phyloP scores from a whole-genome alignment of 768 basidiomycete species.

The Hygrophorus russula region DNA sequence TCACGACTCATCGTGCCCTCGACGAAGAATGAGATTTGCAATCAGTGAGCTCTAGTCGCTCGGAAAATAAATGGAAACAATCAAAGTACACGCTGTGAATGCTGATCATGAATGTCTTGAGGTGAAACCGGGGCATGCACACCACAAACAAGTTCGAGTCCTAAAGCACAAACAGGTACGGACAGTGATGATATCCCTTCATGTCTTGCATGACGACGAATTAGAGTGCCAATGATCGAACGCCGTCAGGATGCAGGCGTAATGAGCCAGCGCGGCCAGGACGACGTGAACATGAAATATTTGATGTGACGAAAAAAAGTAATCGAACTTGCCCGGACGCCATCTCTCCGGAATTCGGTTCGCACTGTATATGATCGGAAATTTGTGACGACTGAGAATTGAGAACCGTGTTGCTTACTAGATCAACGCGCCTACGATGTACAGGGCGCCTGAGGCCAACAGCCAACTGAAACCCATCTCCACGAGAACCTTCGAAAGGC shows the following conservation, averaged over 20 bases:
- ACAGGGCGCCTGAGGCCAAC: slow-evolving; percentile 55
- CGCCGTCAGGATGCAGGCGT: slow-evolving; percentile 40
- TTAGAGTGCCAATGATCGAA: slow-evolving; percentile 49
- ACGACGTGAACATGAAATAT: slow-evolving; percentile 82
- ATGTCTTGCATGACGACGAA: slow-evolving; percentile 15
- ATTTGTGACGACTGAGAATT: slow-evolving; percentile 12
- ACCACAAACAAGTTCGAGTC: no score
- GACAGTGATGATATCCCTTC: slow-evolving; percentile 1
- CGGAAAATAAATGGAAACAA: no score
- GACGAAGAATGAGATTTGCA: no score
- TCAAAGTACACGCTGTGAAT: no score
- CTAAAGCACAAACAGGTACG: no score
- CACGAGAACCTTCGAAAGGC: slow-evolving; percentile 36
- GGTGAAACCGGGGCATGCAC: no score
- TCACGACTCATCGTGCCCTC: no score
- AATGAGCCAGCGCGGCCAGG: slow-evolving; percentile 59
- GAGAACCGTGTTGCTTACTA: slow-evolving; percentile 43
- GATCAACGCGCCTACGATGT: slow-evolving; percentile 69
- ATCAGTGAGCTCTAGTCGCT: no score
- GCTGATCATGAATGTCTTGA: no score
- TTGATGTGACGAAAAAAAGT: slow-evolving; percentile 74
- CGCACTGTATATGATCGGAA: slow-evolving; percentile 40
- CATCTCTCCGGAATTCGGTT: slow-evolving; percentile 72
- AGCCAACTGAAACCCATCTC: slow-evolving; percentile 70
- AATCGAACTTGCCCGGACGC: slow-evolving; percentile 70